A percentile compares a stretch with the other conserved stretches of the same genome.
phyloP scores from a whole-genome alignment of 371 early-diverging fungal species.

The Mucor circinelloides region DNA sequence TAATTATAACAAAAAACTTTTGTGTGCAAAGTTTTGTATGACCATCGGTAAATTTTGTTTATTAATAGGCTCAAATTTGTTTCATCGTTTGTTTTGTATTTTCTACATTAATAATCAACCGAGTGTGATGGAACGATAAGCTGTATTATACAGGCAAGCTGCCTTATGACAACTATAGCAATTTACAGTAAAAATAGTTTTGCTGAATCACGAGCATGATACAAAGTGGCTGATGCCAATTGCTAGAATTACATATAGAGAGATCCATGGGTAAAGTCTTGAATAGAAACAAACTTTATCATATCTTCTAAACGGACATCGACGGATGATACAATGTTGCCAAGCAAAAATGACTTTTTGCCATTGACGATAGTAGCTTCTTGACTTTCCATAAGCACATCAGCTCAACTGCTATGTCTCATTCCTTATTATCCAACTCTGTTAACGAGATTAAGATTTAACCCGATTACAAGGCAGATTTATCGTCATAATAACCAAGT shows the following conservation, averaged over 20 bases:
- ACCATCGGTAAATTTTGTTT: not conserved
- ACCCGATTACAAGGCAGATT: not conserved
- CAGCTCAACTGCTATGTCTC: not conserved
- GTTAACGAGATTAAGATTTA: not conserved
- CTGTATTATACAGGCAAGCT: not conserved
- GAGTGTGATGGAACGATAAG: not conserved
- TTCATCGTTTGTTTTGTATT: not conserved
- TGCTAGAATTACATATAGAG: not conserved
- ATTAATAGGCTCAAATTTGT: not conserved
- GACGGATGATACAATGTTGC: not conserved
- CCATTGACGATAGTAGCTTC: not conserved
- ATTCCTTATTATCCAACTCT: no score
- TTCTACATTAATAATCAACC: not conserved
- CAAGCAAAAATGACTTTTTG: not conserved
- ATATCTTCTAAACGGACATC: not conserved
- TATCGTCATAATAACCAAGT: no score
- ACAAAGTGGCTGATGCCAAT: not conserved
- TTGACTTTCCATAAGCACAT: not conserved
- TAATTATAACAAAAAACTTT: no score
- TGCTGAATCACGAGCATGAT: not conserved
- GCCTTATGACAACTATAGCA: not conserved
- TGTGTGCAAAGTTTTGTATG: not conserved
- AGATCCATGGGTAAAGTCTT: not conserved
- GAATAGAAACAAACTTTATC: not conserved
- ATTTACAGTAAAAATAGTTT: not conserved